These are phyloP conservation scores for Alternaria dauci DNA, from an alignment of 2,329 filamentous ascomycete species.

Conservation along the genomic window DNA sequence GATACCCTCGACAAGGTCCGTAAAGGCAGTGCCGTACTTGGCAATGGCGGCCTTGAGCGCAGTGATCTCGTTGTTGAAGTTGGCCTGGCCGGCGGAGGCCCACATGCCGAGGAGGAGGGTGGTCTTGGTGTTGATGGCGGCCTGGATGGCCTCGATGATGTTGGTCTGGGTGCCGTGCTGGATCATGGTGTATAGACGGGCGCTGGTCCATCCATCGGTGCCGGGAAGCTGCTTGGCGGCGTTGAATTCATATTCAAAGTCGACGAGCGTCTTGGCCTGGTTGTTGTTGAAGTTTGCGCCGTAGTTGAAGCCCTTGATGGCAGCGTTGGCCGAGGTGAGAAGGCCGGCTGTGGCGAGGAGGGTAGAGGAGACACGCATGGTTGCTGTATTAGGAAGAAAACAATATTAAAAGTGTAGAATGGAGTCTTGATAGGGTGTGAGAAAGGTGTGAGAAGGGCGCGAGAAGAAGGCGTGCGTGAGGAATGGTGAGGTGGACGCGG, in stretches of 20 bases:
- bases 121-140: constrained; percentile 82
- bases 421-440: background rate
- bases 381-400: constrained; percentile 14
- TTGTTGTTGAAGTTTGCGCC: constrained; percentile 69
- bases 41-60: constrained; percentile 75
- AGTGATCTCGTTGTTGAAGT: constrained; percentile 75
- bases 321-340: constrained; percentile 51
- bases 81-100: constrained; percentile 72
- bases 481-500: constrained; percentile 9
- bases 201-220: constrained; percentile 67
- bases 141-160: constrained; percentile 75
- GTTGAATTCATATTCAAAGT: constrained; percentile 76
- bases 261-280: constrained; percentile 65
- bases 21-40: constrained; percentile 72
- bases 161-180: constrained; percentile 72
- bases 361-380: constrained; percentile 47
- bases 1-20: constrained; percentile 77
- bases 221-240: constrained; percentile 70
- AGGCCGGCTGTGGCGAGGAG: constrained; percentile 50
- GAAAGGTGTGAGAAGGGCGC: background rate
- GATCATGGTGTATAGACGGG: constrained; percentile 78
- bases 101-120: constrained; percentile 83
- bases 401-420: constrained; percentile 16
- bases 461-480: constrained; percentile 6
- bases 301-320: constrained; percentile 74